phyloP scores from a whole-genome alignment of 78 protist genomes.

The Capsaspora owczarzaki region DNA sequence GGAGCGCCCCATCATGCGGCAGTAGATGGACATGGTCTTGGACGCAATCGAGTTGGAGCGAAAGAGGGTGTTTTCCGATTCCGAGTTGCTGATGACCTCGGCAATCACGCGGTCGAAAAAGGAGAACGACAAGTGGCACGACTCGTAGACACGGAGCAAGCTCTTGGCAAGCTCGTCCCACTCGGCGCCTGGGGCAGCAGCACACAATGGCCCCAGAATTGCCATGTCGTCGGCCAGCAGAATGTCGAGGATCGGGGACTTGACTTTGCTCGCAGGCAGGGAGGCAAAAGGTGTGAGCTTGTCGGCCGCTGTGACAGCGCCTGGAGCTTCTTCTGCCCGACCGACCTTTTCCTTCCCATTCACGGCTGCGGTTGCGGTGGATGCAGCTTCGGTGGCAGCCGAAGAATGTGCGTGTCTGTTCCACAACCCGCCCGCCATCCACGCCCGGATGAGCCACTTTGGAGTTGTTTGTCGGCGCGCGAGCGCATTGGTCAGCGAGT shows the following conservation, averaged over 20 bases:
- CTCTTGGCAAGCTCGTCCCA: neutral
- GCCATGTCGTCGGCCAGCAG: neutral
- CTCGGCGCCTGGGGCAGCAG: neutral
- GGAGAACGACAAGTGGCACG: neutral
- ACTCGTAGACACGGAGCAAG: neutral
- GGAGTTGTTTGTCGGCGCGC: too few relatives aligned
- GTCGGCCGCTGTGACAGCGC: too few relatives aligned
- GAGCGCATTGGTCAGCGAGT: too few relatives aligned
- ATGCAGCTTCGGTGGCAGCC: too few relatives aligned
- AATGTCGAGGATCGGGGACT: neutral
- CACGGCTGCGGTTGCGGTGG: too few relatives aligned
- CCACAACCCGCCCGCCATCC: too few relatives aligned
- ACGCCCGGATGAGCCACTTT: too few relatives aligned
- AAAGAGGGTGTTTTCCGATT: neutral
- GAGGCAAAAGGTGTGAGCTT: too few relatives aligned
- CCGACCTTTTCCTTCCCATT: too few relatives aligned
- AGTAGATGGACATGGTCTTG: neutral
- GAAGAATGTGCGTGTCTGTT: too few relatives aligned
- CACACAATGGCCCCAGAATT: neutral
- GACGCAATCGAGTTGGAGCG: neutral
- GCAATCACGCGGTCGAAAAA: neutral
- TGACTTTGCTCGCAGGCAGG: too few relatives aligned
- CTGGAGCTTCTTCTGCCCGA: too few relatives aligned
- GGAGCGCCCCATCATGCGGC: neutral
- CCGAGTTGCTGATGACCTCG: neutral